Conservation (phyloP, 75 land plant genomes). For the Ceratopteris richardii region DNA sequence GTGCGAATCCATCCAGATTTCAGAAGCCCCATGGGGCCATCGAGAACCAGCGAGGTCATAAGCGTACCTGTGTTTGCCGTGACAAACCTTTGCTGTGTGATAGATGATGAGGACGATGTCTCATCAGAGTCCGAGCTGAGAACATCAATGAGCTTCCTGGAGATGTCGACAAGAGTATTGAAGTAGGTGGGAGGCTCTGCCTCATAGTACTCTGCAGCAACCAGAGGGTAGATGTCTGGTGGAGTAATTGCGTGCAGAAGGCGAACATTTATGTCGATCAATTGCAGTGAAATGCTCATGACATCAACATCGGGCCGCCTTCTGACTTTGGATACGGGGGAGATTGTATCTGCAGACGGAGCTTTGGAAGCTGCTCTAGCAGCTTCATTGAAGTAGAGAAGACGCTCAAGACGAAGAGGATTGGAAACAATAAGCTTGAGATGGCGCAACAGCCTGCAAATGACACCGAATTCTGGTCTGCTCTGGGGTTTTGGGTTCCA, state of each 20-base stretch:
- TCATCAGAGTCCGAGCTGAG: not conserved
- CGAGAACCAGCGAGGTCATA: not conserved
- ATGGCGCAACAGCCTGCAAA: constrained; percentile 4
- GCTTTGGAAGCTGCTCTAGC: not conserved
- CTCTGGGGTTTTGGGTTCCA: not conserved
- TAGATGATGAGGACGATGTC: too few relatives aligned
- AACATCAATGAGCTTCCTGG: not conserved
- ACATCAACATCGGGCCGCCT: not conserved
- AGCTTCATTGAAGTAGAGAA: not conserved
- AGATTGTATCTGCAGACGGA: not conserved
- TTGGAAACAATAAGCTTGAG: constrained; percentile 4
- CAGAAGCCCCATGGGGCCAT: not conserved
- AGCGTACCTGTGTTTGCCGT: not conserved
- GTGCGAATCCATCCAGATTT: not conserved
- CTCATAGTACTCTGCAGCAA: not conserved
- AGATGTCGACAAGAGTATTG: not conserved
- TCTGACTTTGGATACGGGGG: not conserved
- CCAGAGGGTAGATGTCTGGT: constrained; percentile 1
- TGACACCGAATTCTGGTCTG: not conserved
- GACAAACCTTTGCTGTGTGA: not conserved
- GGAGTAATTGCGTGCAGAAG: not conserved
- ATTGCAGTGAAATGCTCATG: not conserved
- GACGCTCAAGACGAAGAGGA: not conserved
- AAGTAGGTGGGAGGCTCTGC: not conserved
- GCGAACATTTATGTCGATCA: not conserved